Percentiles rank a stretch among this genome's conserved stretches.
Evolutionary conservation across 2,329 filamentous ascomycete species (phyloP).

Genomic region (Alternaria triticina): DNA sequence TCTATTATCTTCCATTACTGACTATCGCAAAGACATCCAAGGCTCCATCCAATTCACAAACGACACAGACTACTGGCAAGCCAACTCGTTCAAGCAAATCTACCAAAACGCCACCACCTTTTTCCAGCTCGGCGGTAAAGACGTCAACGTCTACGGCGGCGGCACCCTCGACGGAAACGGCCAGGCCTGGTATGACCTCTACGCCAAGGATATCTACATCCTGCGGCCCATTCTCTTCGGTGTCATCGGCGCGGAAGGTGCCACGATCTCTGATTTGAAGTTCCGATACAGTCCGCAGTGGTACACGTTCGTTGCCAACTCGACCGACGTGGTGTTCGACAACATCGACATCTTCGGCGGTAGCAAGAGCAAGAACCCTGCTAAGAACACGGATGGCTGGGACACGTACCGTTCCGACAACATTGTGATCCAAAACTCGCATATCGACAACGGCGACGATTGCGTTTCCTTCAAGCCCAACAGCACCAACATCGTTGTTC

Average conservation of each 20-base stretch:
- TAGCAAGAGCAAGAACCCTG: constrained; percentile 59
- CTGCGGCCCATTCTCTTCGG: constrained; percentile 66
- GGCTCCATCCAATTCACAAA: constrained; percentile 68
- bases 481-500: constrained; percentile 70
- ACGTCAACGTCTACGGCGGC: constrained; percentile 72
- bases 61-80: constrained; percentile 73
- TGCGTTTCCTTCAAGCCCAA: constrained; percentile 80
- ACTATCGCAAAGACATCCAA: constrained; percentile 56
- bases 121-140: constrained; percentile 70
- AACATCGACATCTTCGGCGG: constrained; percentile 66
- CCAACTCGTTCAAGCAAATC: constrained; percentile 66
- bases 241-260: constrained; percentile 63
- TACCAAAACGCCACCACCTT: constrained; percentile 73
- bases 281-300: constrained; percentile 67
- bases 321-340: constrained; percentile 67
- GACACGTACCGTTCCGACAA: constrained; percentile 67
- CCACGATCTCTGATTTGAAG: constrained; percentile 65
- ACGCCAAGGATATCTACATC: constrained; percentile 63
- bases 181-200: constrained; percentile 69
- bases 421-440: constrained; percentile 71
- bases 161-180: constrained; percentile 69
- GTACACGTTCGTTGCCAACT: constrained; percentile 72
- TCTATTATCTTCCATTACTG: neutral
- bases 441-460: constrained; percentile 70
- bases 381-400: constrained; percentile 71